These are phyloP conservation scores for Thelonectria discophora DNA, from an alignment of 2,329 filamentous ascomycete species.

Conservation along the genomic window DNA sequence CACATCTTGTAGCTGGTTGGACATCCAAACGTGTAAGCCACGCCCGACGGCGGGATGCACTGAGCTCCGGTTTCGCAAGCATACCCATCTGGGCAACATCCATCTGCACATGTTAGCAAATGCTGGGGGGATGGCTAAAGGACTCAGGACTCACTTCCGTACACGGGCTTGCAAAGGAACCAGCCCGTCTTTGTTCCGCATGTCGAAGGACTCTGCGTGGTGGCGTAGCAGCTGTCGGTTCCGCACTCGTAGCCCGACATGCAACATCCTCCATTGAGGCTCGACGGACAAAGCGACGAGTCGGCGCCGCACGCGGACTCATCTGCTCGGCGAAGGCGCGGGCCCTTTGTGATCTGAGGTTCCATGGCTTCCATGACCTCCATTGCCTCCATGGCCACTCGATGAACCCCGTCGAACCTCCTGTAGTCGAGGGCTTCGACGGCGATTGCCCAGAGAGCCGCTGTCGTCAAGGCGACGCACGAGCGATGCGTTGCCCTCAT, in stretches of 20 bases:
- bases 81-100: slow-evolving; percentile 57
- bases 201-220: slow-evolving; percentile 53
- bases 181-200: slow-evolving; percentile 50
- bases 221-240: slow-evolving; percentile 57
- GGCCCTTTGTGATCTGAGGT: slow-evolving; percentile 33
- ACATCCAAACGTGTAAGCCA: slow-evolving; percentile 53
- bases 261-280: slow-evolving; percentile 59
- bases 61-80: slow-evolving; percentile 50
- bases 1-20: slow-evolving; percentile 58
- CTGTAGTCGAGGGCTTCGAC: slow-evolving; percentile 42
- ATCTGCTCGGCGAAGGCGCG: slow-evolving; percentile 31
- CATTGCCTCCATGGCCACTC: slow-evolving; percentile 41
- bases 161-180: slow-evolving; percentile 51
- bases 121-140: not conserved
- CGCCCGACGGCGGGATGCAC: slow-evolving; percentile 57
- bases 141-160: slow-evolving; percentile 46
- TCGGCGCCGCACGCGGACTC: slow-evolving; percentile 40
- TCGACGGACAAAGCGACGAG: slow-evolving; percentile 49
- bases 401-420: slow-evolving; percentile 45
- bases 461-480: slow-evolving; percentile 32
- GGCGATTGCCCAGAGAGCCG: slow-evolving; percentile 32
- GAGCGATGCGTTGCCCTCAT: slow-evolving; percentile 37
- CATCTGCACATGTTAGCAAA: slow-evolving; percentile 46
- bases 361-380: slow-evolving; percentile 37
- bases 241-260: slow-evolving; percentile 59